Evolutionary conservation across 768 basidiomycete species (phyloP).

Genomic region (Naematelia encephala): DNA sequence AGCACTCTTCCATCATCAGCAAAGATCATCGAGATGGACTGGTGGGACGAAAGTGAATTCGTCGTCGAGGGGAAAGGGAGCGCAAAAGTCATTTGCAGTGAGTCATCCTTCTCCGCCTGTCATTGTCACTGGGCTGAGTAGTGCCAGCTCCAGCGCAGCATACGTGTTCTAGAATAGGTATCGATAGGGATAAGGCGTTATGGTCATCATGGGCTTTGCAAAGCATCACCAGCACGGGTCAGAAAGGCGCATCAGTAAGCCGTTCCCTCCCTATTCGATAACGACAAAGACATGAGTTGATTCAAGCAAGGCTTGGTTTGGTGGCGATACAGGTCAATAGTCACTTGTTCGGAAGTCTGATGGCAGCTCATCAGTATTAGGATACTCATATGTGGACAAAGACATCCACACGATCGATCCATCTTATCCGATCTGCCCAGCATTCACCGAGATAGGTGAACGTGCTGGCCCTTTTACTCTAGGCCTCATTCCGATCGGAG

Average conservation of each 20-base stretch:
- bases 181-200: conserved; percentile 60
- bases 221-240: conserved; percentile 8
- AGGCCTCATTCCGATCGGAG: conserved; percentile 64
- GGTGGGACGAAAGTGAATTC: conserved; percentile 58
- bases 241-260: conserved; percentile 23
- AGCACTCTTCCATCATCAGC: conserved; percentile 51
- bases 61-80: conserved; percentile 37
- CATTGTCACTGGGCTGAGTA: not conserved
- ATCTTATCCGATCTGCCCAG: conserved; percentile 59
- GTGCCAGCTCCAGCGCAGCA: conserved; percentile 57
- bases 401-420: conserved; percentile 35
- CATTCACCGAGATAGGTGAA: conserved; percentile 68
- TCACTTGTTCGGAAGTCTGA: not conserved
- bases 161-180: conserved; percentile 57
- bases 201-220: conserved; percentile 69
- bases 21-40: conserved; percentile 61
- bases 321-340: conserved; percentile 65
- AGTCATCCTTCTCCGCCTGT: conserved; percentile 5
- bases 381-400: conserved; percentile 44
- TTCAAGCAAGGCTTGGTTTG: conserved; percentile 55
- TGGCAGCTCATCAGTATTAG: conserved; percentile 14
- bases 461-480: conserved; percentile 64
- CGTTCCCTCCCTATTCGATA: not conserved
- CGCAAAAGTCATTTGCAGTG: conserved; percentile 39
- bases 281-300: conserved; percentile 1